Evolutionary conservation across 2,329 filamentous ascomycete species (phyloP), one percentile per base, ranked within the genome.

Genomic region (Aureobasidium leucospermi): DNA sequence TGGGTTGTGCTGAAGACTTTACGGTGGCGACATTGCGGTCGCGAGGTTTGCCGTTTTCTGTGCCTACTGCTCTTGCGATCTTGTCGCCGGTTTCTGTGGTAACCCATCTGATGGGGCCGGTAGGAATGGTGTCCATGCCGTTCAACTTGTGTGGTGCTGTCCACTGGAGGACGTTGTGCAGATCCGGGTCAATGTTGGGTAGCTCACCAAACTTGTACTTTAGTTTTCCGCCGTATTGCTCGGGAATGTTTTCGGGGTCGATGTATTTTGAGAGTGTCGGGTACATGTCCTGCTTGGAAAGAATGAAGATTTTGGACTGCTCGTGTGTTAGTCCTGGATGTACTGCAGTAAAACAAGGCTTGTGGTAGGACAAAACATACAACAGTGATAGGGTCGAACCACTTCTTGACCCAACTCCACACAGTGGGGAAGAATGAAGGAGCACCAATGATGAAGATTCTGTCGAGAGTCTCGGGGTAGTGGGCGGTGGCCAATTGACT

Each of bases 381-480:
- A 6, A 91, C 89, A 36, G 93, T 96, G 63, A 91, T 90, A 6
- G 92, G 92, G 75, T 80, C 76, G 51, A 96, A 96, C 91, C 92
- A 96, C 69, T 88, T 87, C 80, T 96, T 96, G 75, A 96, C 83
- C 90, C 91, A 96, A 65, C 89, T 85, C 92, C 92, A 93, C 62
- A 96, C 89, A 2, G 90, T 96, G 52, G 88, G 88, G 78, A 96
- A 96, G 81, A 96, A 96, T 47, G 82, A 77, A 7, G 93, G 93
- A 0, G 93, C 93, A 62, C 92, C 92, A 64, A 96, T 90, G 68
- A 97, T 88, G 69, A 87, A 90, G 72, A 88, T 89, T 66, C 89
- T 82, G 71, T 95, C 93, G 52, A 96, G 77, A 0, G 92, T 97
- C 76, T 97, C 93, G 0, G 93, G 93, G 71, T 96, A 97, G 75